Conservation (phyloP, 2,329 filamentous ascomycete genomes). For the Colletotrichum lini region DNA sequence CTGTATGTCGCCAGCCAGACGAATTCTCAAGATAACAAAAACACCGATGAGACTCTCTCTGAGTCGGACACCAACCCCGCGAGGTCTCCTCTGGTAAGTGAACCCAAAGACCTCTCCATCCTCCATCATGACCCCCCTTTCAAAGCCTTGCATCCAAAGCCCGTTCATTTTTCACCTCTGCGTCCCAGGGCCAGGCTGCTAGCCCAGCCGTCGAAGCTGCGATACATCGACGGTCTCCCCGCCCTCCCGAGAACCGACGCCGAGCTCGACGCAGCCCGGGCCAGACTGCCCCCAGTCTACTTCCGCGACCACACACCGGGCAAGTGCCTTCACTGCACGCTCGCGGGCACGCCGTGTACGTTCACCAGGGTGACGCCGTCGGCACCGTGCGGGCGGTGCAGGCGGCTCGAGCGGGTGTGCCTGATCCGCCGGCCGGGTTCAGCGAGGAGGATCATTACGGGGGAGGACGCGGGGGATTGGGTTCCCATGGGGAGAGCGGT, state of each 20-base stretch:
- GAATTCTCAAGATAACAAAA: not conserved
- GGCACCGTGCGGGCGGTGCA: constrained; percentile 18
- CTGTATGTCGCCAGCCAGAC: too few species aligned
- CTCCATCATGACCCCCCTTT: not conserved
- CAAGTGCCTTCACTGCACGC: constrained; percentile 23
- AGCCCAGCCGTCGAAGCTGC: not conserved
- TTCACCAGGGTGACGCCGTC: constrained; percentile 3
- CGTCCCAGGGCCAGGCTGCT: not conserved
- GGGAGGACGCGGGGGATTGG: constrained; percentile 4
- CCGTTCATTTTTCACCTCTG: too few species aligned
- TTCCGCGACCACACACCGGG: constrained; percentile 12
- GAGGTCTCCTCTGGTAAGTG: too few species aligned
- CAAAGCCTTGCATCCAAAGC: not conserved
- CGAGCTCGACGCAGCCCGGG: not conserved
- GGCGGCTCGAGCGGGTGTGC: not conserved
- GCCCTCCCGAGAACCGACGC: not conserved
- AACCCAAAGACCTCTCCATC: not conserved
- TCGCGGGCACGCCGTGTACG: constrained; percentile 13
- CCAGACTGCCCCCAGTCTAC: not conserved
- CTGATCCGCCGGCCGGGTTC: constrained; percentile 8
- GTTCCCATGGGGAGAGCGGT: not conserved
- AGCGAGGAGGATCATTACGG: not conserved
- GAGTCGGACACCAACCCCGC: not conserved
- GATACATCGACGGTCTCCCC: constrained; percentile 18
- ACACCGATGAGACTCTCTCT: not conserved